Evolutionary conservation across 257 asterid genomes (phyloP).

Genomic region (Fraxinus cuspidata): DNA sequence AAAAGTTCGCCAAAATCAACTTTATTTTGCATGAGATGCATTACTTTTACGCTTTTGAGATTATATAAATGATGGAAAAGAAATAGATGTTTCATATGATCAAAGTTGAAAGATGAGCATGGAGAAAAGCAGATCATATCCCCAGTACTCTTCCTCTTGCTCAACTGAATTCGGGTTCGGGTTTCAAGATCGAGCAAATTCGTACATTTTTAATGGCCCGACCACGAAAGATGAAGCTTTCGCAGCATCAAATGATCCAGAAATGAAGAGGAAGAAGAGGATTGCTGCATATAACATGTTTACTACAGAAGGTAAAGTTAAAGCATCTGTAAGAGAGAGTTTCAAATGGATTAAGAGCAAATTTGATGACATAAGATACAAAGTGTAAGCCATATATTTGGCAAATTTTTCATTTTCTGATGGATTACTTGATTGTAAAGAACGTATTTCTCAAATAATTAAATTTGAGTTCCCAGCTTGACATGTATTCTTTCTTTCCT

Average conservation of each 20-base stretch:
- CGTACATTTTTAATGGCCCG: slow-evolving; percentile 65
- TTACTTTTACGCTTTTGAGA: slow-evolving; percentile 22
- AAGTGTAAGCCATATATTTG: slow-evolving; percentile 22
- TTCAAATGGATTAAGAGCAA: slow-evolving; percentile 83
- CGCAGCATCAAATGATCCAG: slow-evolving; percentile 51
- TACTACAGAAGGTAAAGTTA: slow-evolving; percentile 65
- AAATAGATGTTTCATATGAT: slow-evolving; percentile 6
- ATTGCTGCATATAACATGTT: slow-evolving; percentile 67
- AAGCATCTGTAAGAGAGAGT: slow-evolving; percentile 63
- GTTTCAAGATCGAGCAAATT: slow-evolving; percentile 27
- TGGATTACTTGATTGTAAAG: background rate
- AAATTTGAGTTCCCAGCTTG: background rate
- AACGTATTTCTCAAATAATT: background rate
- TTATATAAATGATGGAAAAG: slow-evolving; percentile 24
- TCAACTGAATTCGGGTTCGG: slow-evolving; percentile 36
- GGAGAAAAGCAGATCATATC: slow-evolving; percentile 73
- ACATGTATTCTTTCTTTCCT: background rate
- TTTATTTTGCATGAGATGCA: slow-evolving; percentile 38
- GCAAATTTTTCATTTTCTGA: background rate
- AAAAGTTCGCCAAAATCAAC: background rate
- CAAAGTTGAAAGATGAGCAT: slow-evolving; percentile 23
- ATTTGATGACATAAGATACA: slow-evolving; percentile 49
- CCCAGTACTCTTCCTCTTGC: slow-evolving; percentile 45
- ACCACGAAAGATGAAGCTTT: slow-evolving; percentile 30
- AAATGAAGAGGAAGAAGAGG: slow-evolving; percentile 78